Evolutionary conservation across 768 basidiomycete species (phyloP).

Genomic region (Termitomyces sp.): DNA sequence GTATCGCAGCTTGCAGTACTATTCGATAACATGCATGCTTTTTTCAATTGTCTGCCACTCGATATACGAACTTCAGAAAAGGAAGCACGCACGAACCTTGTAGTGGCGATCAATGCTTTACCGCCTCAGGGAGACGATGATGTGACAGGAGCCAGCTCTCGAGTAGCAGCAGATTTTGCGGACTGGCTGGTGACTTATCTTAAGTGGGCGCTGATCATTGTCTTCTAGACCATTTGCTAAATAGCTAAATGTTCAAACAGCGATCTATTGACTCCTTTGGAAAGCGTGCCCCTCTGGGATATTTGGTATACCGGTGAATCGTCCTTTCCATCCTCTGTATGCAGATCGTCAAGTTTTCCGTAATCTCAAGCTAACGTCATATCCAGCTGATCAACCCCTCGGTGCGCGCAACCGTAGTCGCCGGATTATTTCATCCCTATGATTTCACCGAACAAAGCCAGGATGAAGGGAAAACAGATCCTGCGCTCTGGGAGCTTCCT

Average conservation of each 20-base stretch:
- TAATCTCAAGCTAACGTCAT: background rate
- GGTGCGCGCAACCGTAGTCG: constrained; percentile 50
- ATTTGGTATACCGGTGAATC: constrained; percentile 67
- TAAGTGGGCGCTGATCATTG: constrained; percentile 29
- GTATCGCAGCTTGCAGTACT: constrained; percentile 25
- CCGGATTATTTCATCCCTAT: constrained; percentile 56
- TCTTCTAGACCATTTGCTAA: background rate
- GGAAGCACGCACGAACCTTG: constrained; percentile 18
- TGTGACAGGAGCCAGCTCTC: constrained; percentile 5
- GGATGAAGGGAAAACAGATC: constrained; percentile 1
- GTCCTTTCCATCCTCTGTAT: constrained; percentile 64
- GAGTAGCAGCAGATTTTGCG: constrained; percentile 27
- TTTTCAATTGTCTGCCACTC: constrained; percentile 28
- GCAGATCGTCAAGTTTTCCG: background rate
- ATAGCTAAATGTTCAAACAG: constrained; percentile 29
- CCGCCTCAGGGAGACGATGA: constrained; percentile 11
- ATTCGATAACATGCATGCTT: constrained; percentile 32
- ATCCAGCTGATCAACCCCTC: constrained; percentile 65
- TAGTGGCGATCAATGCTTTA: constrained; percentile 13
- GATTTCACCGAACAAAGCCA: constrained; percentile 29
- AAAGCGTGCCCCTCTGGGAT: constrained; percentile 54
- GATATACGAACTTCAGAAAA: constrained; percentile 27
- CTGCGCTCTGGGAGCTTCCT: constrained; percentile 47
- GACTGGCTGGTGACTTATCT: constrained; percentile 49
- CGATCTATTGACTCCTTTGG: constrained; percentile 36